Evolutionary conservation across 371 early-diverging fungal species (phyloP), one percentile per base, ranked within the genome.

Genomic region (Mycotypha africana): DNA sequence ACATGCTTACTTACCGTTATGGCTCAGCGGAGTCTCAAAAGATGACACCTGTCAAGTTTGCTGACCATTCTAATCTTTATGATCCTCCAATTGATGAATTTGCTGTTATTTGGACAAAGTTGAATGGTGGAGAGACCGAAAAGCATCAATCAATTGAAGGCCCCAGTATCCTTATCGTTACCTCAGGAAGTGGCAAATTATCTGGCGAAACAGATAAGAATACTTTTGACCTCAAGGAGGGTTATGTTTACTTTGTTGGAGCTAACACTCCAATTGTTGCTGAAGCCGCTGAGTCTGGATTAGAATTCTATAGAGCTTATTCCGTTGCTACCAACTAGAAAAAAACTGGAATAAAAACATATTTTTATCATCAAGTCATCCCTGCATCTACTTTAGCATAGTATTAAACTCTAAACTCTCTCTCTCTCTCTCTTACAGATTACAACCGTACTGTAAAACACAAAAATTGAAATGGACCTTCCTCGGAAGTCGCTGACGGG

Each of bases 1-100:
- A 79, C 16, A 97, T 96, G 95, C 74, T 97, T 36, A 94, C 97
- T 8, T 98, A 95, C 59, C 82, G 83, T 47, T 75, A 84, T 56
- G 88, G 88, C 3, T 71, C 89, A 14, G 85, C 91, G 4, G 74
- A 82, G 30, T 71, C 79, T 14, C 92, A 92, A 65, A 73, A 92
- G 50, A 78, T 92, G 70, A 55, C 51, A 45, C 86, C 65, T 2
- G 42, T 58, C n/a, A 62, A 56, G 12, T 70, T 57, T 53, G 56
- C 62, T 35, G 64, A 40, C 0, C 65, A 79, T 38, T 82, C 93
- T 14, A 45, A 76, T 3, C 58, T 92, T 34, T 98, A 95, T 61
- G 89, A 96, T 61, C 97, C 98, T 25, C 98, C 98, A 10, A 94
- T 98, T 52, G 88, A 88, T 2, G 98, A 97, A 58, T 97, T 97